These are phyloP conservation scores for Podospora pseudopauciseta DNA, from an alignment of 495 filamentous ascomycete genomes.

Conservation along the genomic window DNA sequence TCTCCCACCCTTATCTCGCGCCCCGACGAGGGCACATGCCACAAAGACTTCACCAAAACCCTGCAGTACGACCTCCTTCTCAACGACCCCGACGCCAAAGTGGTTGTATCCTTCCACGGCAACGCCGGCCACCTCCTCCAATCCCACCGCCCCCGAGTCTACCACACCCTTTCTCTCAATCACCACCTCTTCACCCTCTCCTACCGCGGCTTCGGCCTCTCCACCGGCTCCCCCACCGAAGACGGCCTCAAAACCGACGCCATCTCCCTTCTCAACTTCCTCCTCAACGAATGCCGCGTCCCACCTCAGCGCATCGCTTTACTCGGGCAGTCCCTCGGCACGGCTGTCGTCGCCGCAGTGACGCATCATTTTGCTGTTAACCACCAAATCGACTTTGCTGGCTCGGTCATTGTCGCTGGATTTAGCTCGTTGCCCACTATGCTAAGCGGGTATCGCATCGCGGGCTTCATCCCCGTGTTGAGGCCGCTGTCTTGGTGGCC, in stretches of 20 bases:
- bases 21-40: conserved; percentile 39
- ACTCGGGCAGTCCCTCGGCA: conserved; percentile 86
- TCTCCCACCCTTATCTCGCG: conserved; percentile 50
- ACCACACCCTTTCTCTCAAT: conserved; percentile 56
- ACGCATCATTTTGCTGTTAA: conserved; percentile 59
- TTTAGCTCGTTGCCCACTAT: conserved; percentile 74
- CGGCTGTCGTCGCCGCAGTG: conserved; percentile 71
- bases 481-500: conserved; percentile 60
- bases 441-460: conserved; percentile 59
- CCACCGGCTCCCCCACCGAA: conserved; percentile 77
- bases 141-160: conserved; percentile 57
- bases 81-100: conserved; percentile 56
- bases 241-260: conserved; percentile 78
- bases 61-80: conserved; percentile 57
- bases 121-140: conserved; percentile 66
- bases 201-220: conserved; percentile 86
- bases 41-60: conserved; percentile 52
- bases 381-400: conserved; percentile 54
- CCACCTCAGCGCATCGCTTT: conserved; percentile 70
- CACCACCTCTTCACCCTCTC: conserved; percentile 68
- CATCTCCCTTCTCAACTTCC: conserved; percentile 66
- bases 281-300: conserved; percentile 59
- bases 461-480: conserved; percentile 72
- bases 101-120: conserved; percentile 58
- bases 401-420: conserved; percentile 70